Percentiles rank a stretch among this genome's conserved stretches.
Conservation (phyloP, 345 rosid genomes). For the Anastatica hierochuntica region DNA sequence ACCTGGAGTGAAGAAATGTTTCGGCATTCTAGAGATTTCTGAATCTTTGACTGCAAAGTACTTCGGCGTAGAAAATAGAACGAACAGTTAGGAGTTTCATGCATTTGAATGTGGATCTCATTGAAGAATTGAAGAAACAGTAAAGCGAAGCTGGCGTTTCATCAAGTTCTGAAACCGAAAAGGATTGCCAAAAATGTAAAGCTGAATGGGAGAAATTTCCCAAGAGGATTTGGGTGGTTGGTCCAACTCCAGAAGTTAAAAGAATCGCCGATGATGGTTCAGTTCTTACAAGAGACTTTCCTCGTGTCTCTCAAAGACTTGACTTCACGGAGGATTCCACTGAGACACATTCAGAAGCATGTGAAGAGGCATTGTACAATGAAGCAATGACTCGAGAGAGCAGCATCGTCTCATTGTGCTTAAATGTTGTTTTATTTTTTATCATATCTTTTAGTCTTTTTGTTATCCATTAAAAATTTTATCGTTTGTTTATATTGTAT, state of each 20-base stretch:
- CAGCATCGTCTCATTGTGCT: constrained; percentile 62
- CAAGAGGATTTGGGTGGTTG: constrained; percentile 79
- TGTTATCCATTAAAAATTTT: too few species aligned
- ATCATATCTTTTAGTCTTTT: too few species aligned
- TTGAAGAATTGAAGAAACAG: constrained; percentile 41
- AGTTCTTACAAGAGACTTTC: constrained; percentile 46
- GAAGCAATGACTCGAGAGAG: constrained; percentile 61
- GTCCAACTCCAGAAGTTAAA: constrained; percentile 68
- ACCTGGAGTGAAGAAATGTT: too few species aligned
- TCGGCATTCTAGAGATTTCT: too few species aligned
- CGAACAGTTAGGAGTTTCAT: too few species aligned
- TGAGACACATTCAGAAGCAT: constrained; percentile 28
- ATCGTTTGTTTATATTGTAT: too few species aligned
- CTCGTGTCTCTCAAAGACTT: constrained; percentile 59
- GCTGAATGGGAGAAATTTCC: constrained; percentile 57
- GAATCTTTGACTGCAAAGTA: too few species aligned
- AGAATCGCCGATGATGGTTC: constrained; percentile 28
- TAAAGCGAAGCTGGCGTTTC: constrained; percentile 49
- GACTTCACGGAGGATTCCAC: constrained; percentile 44
- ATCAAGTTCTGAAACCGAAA: constrained; percentile 40
- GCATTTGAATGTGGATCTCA: constrained; percentile 47
- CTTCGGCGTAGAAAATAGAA: too few species aligned
- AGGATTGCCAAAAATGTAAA: constrained; percentile 55
- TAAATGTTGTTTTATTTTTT: too few species aligned
- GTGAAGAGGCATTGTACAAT: constrained; percentile 27